Conservation (phyloP, 768 basidiomycete genomes). For the Tulasnella sp. region DNA sequence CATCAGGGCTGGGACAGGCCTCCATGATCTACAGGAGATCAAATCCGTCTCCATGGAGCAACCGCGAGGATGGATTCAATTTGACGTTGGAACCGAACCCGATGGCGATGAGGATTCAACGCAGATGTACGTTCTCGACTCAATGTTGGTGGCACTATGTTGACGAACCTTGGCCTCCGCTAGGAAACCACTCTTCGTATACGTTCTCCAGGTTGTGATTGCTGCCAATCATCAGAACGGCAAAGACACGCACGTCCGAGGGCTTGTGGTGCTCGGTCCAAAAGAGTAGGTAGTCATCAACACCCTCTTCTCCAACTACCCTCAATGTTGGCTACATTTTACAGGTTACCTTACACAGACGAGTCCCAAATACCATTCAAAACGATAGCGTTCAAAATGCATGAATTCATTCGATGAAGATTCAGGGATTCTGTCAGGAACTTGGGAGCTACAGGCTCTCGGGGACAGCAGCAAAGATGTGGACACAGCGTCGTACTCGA, state of each 20-base stretch:
- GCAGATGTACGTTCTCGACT: constrained; percentile 48
- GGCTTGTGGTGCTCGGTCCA: constrained; percentile 81
- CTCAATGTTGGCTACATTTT: constrained; percentile 31
- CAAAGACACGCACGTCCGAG: constrained; percentile 97
- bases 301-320: neutral
- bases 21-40: constrained; percentile 89
- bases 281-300: constrained; percentile 52
- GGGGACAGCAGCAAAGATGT: too few relatives aligned
- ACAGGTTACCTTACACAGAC: constrained; percentile 46
- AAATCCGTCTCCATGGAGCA: constrained; percentile 79
- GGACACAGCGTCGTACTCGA: too few relatives aligned
- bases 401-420: constrained; percentile 65
- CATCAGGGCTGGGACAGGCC: constrained; percentile 87
- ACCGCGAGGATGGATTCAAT: constrained; percentile 91
- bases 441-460: too few relatives aligned
- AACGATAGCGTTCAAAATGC: constrained; percentile 65
- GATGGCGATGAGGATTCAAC: constrained; percentile 67
- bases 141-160: constrained; percentile 9
- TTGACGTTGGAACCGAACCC: constrained; percentile 75
- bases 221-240: constrained; percentile 96
- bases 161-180: neutral
- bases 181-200: constrained; percentile 84
- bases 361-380: constrained; percentile 74
- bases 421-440: neutral
- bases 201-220: constrained; percentile 86